A percentile compares a stretch with the other conserved stretches of the same genome.
phyloP scores from a whole-genome alignment of 495 filamentous ascomycete genomes.

The Mytilinidion resinicola region DNA sequence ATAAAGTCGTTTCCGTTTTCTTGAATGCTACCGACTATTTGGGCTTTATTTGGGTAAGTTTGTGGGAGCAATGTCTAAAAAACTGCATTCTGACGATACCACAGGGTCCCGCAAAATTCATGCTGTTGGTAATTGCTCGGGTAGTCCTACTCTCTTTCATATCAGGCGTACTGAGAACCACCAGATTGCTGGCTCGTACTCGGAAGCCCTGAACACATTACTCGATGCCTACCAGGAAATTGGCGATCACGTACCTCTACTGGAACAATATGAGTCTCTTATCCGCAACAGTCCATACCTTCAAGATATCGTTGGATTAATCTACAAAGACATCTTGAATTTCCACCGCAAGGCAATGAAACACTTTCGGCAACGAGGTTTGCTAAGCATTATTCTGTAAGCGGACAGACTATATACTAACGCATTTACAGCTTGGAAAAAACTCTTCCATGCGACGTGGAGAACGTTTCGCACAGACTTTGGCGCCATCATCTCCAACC shows the following conservation, averaged over 20 bases:
- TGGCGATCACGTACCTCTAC: slow-evolving; percentile 37
- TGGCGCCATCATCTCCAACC: slow-evolving; percentile 32
- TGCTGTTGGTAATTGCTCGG: slow-evolving; percentile 9
- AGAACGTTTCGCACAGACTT: slow-evolving; percentile 37
- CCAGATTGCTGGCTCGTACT: slow-evolving; percentile 33
- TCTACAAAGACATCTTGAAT: slow-evolving; percentile 44
- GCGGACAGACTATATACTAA: background rate
- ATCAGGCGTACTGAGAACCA: background rate
- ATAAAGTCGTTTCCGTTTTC: slow-evolving; percentile 14
- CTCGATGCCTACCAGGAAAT: slow-evolving; percentile 42
- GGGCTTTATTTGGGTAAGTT: slow-evolving; percentile 16
- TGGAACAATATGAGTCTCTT: slow-evolving; percentile 33
- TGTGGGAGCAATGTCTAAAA: too few relatives aligned
- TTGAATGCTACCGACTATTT: slow-evolving; percentile 9
- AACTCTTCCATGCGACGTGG: slow-evolving; percentile 38
- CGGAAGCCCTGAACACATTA: slow-evolving; percentile 36
- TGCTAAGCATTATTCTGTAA: background rate
- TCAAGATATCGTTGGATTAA: slow-evolving; percentile 29
- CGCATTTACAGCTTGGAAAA: slow-evolving; percentile 29
- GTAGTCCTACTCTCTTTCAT: background rate
- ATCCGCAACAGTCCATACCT: slow-evolving; percentile 32
- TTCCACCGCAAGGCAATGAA: slow-evolving; percentile 39
- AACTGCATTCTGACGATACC: too few relatives aligned
- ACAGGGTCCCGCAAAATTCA: slow-evolving; percentile 20
- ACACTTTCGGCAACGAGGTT: slow-evolving; percentile 28